phyloP scores from a whole-genome alignment of 805 yeast genomes.

The Komagataella phaffii region DNA sequence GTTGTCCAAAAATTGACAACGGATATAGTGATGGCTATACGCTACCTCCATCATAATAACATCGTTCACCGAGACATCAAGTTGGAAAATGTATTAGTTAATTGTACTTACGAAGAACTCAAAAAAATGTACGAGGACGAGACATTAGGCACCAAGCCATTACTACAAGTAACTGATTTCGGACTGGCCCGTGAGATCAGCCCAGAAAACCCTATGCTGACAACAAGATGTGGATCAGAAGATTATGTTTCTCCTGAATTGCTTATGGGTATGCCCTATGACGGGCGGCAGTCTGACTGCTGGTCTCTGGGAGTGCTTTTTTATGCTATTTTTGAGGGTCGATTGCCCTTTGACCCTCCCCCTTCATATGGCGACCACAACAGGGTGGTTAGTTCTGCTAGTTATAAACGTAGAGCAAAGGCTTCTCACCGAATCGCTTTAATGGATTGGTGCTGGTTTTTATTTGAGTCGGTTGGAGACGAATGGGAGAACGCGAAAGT shows the following conservation, averaged over 20 bases:
- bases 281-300: conserved; percentile 81
- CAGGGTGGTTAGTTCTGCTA: conserved; percentile 21
- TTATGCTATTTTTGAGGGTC: conserved; percentile 69
- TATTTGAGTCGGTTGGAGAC: conserved; percentile 16
- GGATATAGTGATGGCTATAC: conserved; percentile 58
- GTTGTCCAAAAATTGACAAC: conserved; percentile 51
- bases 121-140: conserved; percentile 7
- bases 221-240: conserved; percentile 91
- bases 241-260: conserved; percentile 95
- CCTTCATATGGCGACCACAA: conserved; percentile 27
- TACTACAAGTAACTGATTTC: conserved; percentile 69
- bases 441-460: conserved; percentile 82
- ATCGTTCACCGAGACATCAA: conserved; percentile 89
- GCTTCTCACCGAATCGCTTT: conserved; percentile 86
- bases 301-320: conserved; percentile 95
- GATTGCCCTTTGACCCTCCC: conserved; percentile 87
- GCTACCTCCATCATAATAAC: conserved; percentile 51
- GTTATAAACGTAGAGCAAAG: conserved; percentile 33
- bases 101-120: conserved; percentile 20
- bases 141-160: conserved; percentile 6
- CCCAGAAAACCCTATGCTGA: conserved; percentile 45
- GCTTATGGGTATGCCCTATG: conserved; percentile 79
- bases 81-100: conserved; percentile 64
- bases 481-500: conserved; percentile 32
- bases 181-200: conserved; percentile 71